Evolutionary conservation across 352 stramenopile species (phyloP), one percentile per base, ranked within the genome.

Genomic region (Phytophthora capsici): DNA sequence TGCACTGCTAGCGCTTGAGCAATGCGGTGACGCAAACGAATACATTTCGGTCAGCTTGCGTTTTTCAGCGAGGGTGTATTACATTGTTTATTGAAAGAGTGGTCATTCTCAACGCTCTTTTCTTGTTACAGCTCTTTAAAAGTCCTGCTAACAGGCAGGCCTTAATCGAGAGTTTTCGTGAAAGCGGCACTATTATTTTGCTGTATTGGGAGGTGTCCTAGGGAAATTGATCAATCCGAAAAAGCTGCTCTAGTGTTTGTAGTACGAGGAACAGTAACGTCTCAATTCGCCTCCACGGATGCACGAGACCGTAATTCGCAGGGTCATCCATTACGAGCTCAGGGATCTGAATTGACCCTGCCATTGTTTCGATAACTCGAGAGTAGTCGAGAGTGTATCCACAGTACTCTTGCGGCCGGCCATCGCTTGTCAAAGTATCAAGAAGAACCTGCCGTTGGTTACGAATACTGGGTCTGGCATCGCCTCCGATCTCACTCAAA

Each of bases 211-310:
- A 69, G 40, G 12, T 73, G 44, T 60, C 3, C 25, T 61, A 14
- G 49, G 53, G 6, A 84, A 40, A 8, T 89, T 51, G 4, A 45
- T 94, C 84, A 22, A 91, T 69, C 2, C 82, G 69, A 13, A 89
- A 76, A 7, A 91, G 58, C 57, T 84, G 73, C 57, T 93, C 81
- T 0, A 89, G 66, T 1, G 77, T 88, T 34, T 86, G 61, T 14
- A 92, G 58, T 2, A 69, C 57, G 8, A 80, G 30, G 23, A 77
- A 65, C 12, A 94, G 22, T 28, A 94, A 60, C 17, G 64, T 66
- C 0, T 81, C 66, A n/a, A 82, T 77, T 5, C 77, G 74, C 6
- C 45, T 57, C 63, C 73, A 89, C 10, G 86, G 80, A 63, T 93
- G 84, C 7, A 92, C 28, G 4, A 93, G 48, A 7, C 75, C 65